Evolutionary conservation across 169 alveolate species (phyloP), one percentile per base, ranked within the genome.

Genomic region (Eimeria necatrix): DNA sequence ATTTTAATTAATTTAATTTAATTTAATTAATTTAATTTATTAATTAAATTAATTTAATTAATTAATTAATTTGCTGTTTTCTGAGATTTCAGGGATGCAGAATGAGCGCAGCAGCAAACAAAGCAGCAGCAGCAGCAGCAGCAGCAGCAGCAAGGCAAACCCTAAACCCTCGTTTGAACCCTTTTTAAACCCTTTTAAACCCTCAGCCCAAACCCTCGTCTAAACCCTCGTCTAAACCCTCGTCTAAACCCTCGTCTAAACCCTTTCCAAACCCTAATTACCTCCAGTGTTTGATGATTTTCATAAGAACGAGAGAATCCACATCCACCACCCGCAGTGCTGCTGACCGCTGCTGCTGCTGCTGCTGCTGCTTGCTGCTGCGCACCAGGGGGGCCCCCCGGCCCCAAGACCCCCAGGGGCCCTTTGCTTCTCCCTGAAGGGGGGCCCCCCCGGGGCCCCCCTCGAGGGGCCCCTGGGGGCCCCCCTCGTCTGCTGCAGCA

Each of bases 241-340:
- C n/a, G n/a, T n/a, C n/a, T n/a, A n/a, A n/a, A n/a, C n/a, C n/a
- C n/a, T n/a, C n/a, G n/a, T n/a, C 78, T 68, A n/a, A 68, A 68
- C 78, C 78, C 78, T 68, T n/a, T n/a, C n/a, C n/a, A 68, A 68
- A 68, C 78, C 78, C 85, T 74, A 26, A 46, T 16, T 32, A 74
- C 85, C 85, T 4, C 85, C 98, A 97, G 91, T 97, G 98, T 80
- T 97, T 97, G 20, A 97, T 86, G 16, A 98, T 97, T 85, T 97
- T 97, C 64, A 97, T 85, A 51, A 97, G 96, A 20, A 96, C 98
- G 49, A 93, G 94, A n/a, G 93, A 18, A 81, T 93, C 96, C 14
- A 93, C 85, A 20, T 93, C 96, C 24, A 93, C 96, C 3, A 93
- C 96, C 22, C 94, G 52, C 24, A 93, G 87, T 20, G 56, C 24